Evolutionary conservation across 805 yeast species (phyloP).

Genomic region (Candida pini): DNA sequence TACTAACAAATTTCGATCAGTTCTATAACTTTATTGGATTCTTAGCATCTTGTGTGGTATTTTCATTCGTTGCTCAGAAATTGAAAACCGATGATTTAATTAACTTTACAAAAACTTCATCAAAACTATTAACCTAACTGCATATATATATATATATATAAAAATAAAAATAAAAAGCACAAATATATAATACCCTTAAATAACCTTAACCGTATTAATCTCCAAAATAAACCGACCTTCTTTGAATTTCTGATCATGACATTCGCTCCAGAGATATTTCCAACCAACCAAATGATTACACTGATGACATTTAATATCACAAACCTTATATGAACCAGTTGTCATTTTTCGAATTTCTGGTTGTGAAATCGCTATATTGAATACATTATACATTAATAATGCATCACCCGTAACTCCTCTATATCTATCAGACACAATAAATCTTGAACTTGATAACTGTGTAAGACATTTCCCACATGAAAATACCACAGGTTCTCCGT

Average conservation of each 20-base stretch:
- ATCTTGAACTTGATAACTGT: slow-evolving; percentile 24
- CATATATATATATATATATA: not conserved
- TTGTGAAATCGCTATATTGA: slow-evolving; percentile 19
- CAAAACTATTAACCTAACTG: not conserved
- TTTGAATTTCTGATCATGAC: slow-evolving; percentile 45
- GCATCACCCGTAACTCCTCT: slow-evolving; percentile 57
- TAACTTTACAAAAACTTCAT: slow-evolving; percentile 4
- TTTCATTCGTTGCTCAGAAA: slow-evolving; percentile 72
- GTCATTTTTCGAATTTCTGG: slow-evolving; percentile 37
- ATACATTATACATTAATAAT: slow-evolving; percentile 42
- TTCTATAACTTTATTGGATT: slow-evolving; percentile 76
- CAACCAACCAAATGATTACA: slow-evolving; percentile 56
- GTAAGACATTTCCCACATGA: slow-evolving; percentile 26
- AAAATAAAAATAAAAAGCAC: not conserved
- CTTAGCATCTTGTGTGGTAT: slow-evolving; percentile 72
- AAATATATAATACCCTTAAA: not conserved
- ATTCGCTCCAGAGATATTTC: slow-evolving; percentile 50
- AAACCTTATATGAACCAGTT: slow-evolving; percentile 54
- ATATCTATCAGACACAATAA: slow-evolving; percentile 35
- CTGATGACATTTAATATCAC: slow-evolving; percentile 51
- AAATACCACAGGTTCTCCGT: slow-evolving; percentile 21
- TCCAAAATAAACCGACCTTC: slow-evolving; percentile 59
- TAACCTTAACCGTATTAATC: slow-evolving; percentile 17
- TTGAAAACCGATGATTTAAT: slow-evolving; percentile 17
- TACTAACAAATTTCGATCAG: slow-evolving; percentile 22